Conservation (phyloP, 768 basidiomycete species). For the Agaricus sinodeliciosus region DNA sequence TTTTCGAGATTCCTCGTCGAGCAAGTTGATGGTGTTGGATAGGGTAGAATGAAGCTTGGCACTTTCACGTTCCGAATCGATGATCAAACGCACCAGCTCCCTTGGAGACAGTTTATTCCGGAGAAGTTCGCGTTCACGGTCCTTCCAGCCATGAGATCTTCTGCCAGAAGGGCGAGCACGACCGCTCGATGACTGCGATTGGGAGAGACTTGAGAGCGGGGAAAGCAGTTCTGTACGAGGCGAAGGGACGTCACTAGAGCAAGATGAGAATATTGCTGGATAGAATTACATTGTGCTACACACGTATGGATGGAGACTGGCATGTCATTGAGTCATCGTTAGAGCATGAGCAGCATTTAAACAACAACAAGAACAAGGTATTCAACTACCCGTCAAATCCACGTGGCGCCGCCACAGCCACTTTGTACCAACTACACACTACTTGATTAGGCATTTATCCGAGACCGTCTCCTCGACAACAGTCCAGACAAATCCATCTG, state of each 20-base stretch:
- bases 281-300: not conserved
- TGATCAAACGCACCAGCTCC: slow-evolving; percentile 24
- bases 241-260: slow-evolving; percentile 9
- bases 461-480: not conserved
- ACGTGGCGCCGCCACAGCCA: not conserved
- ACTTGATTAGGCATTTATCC: too few species aligned
- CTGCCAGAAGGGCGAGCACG: not conserved
- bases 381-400: not conserved
- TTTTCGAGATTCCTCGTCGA: slow-evolving; percentile 29
- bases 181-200: too few species aligned
- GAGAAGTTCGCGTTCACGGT: slow-evolving; percentile 16
- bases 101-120: slow-evolving; percentile 17
- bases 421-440: too few species aligned
- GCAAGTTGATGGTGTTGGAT: slow-evolving; percentile 26
- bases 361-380: not conserved
- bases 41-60: slow-evolving; percentile 28
- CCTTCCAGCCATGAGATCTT: not conserved
- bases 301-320: slow-evolving; percentile 3
- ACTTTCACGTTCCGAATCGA: slow-evolving; percentile 29
- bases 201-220: not conserved
- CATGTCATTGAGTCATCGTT: slow-evolving; percentile 2
- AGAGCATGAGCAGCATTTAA: not conserved
- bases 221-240: slow-evolving; percentile 20
- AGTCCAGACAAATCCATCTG: not conserved
- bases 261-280: not conserved